Conservation (phyloP, 1,139 yeast genomes). For the Geotrichum restrictum region DNA sequence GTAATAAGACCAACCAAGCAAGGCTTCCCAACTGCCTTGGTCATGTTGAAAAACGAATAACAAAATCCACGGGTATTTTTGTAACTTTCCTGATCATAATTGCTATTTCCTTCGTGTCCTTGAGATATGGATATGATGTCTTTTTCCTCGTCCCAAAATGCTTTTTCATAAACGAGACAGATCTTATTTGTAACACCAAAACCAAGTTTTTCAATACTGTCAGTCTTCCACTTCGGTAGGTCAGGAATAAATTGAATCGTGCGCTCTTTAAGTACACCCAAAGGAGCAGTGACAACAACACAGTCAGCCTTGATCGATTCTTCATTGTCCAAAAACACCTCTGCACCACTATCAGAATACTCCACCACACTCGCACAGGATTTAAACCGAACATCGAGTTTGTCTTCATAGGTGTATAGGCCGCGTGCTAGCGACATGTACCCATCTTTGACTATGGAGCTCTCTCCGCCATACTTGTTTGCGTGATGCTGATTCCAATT, state of each 20-base stretch:
- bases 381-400: constrained; percentile 42
- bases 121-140: constrained; percentile 40
- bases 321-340: constrained; percentile 40
- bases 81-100: constrained; percentile 29
- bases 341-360: constrained; percentile 32
- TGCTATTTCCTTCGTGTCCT: constrained; percentile 22
- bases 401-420: constrained; percentile 40
- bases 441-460: constrained; percentile 41
- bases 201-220: constrained; percentile 42
- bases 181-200: constrained; percentile 44
- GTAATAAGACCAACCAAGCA: constrained; percentile 41
- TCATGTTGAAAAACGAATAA: constrained; percentile 42
- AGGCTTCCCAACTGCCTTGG: constrained; percentile 39
- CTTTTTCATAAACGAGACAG: constrained; percentile 39
- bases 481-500: constrained; percentile 44
- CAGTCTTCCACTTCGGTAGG: constrained; percentile 43
- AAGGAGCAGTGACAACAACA: constrained; percentile 42
- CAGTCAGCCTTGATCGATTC: constrained; percentile 42
- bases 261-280: constrained; percentile 43
- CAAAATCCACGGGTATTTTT: constrained; percentile 39
- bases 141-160: constrained; percentile 43
- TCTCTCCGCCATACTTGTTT: constrained; percentile 42
- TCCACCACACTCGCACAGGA: constrained; percentile 41
- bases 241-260: constrained; percentile 43
- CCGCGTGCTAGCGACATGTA: constrained; percentile 41